Evolutionary conservation across 176 grass and related monocot species (phyloP).

Genomic region (Bonia amplexicaulis): DNA sequence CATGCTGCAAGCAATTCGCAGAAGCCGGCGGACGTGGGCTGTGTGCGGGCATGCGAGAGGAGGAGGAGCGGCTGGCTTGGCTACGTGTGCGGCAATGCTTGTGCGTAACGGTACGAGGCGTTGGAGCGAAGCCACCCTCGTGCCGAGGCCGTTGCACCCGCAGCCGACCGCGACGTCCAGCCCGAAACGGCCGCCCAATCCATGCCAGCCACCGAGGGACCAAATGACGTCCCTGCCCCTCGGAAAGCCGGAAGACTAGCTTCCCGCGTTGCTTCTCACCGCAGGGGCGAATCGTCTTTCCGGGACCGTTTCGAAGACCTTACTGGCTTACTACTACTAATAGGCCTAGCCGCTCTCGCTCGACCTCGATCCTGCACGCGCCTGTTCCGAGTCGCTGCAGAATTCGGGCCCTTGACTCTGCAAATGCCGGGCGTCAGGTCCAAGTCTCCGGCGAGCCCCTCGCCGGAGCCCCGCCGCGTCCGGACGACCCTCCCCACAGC

Average conservation of each 20-base stretch:
- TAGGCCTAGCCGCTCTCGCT: not conserved
- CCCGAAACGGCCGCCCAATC: not conserved
- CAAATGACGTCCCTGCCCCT: not conserved
- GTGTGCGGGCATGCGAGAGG: not conserved
- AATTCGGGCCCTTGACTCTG: not conserved
- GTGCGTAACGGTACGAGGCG: conserved; percentile 39
- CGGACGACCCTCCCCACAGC: not conserved
- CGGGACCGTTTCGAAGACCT: conserved; percentile 17
- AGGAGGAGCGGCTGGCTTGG: not conserved
- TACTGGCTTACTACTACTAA: not conserved
- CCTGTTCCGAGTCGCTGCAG: not conserved
- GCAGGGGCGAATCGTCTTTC: not conserved
- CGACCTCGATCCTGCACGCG: not conserved
- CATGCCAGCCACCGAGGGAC: too few species aligned
- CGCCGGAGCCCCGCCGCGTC: conserved; percentile 19
- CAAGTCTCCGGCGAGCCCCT: not conserved
- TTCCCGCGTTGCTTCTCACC: not conserved
- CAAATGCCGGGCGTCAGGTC: conserved; percentile 33
- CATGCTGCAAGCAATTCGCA: not conserved
- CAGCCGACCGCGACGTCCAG: conserved; percentile 31
- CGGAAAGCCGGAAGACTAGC: too few species aligned
- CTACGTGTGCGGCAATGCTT: conserved; percentile 24
- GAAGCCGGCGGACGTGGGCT: too few species aligned
- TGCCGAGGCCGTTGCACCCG: conserved; percentile 33
- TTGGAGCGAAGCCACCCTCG: conserved; percentile 30